phyloP scores from a whole-genome alignment of 768 basidiomycete species.

The Amanita molliuscula region DNA sequence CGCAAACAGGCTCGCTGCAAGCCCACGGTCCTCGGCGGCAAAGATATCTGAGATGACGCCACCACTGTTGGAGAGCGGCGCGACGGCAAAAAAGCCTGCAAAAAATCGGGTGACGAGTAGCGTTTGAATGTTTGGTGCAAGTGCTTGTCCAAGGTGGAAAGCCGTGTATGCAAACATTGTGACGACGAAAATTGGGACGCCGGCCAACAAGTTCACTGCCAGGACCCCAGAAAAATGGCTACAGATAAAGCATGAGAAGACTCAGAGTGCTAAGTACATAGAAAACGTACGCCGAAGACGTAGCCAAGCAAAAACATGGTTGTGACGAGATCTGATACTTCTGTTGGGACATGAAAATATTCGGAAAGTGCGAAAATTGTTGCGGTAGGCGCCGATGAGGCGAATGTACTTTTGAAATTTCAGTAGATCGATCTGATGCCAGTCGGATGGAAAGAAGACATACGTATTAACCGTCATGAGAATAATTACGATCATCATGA shows the following conservation, averaged over 20 bases:
- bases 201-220: constrained; percentile 51
- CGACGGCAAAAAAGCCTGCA: constrained; percentile 50
- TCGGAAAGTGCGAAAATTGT: constrained; percentile 21
- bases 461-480: constrained; percentile 49
- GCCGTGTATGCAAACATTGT: constrained; percentile 43
- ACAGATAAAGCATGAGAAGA: neutral
- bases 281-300: constrained; percentile 32
- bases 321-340: constrained; percentile 40
- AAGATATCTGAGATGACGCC: constrained; percentile 53
- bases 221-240: constrained; percentile 51
- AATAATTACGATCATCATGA: constrained; percentile 31
- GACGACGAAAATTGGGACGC: constrained; percentile 36
- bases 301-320: constrained; percentile 43
- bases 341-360: constrained; percentile 28
- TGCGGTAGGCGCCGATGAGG: constrained; percentile 45
- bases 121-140: constrained; percentile 48
- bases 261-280: neutral
- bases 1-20: constrained; percentile 48
- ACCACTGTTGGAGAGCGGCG: constrained; percentile 47
- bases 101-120: constrained; percentile 52
- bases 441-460: constrained; percentile 11
- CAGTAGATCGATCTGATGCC: neutral
- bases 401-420: constrained; percentile 35
- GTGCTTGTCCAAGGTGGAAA: constrained; percentile 49
- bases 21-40: constrained; percentile 38